Evolutionary conservation across 306 rosid genomes (phyloP).

Genomic region (Glycine latifolia): DNA sequence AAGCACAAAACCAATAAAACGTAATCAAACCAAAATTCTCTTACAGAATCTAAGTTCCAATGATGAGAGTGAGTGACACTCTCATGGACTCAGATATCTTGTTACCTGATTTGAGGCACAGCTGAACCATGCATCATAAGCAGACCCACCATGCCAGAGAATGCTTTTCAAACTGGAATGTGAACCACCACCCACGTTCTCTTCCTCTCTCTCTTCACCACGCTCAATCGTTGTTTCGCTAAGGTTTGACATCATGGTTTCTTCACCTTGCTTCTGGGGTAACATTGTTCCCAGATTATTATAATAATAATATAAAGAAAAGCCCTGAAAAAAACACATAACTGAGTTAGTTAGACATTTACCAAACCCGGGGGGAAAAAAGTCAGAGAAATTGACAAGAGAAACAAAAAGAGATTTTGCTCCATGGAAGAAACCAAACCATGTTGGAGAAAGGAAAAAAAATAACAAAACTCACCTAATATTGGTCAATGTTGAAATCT

Average conservation of each 20-base stretch:
- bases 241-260: constrained; percentile 63
- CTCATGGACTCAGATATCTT: background rate
- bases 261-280: constrained; percentile 75
- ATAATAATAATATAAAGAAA: background rate
- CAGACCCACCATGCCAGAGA: constrained; percentile 98
- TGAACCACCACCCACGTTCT: constrained; percentile 46
- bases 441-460: background rate
- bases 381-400: constrained; percentile 9
- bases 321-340: constrained; percentile 43
- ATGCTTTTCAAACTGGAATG: constrained; percentile 58
- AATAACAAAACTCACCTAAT: constrained; percentile 32
- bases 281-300: constrained; percentile 57
- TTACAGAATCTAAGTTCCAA: constrained; percentile 22
- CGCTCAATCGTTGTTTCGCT: constrained; percentile 56
- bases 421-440: constrained; percentile 17
- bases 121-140: constrained; percentile 95
- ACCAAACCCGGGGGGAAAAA: constrained; percentile 35
- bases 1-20: constrained; percentile 6
- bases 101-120: constrained; percentile 96
- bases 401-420: constrained; percentile 17
- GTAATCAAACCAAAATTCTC: constrained; percentile 5
- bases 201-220: constrained; percentile 66
- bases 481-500: constrained; percentile 41
- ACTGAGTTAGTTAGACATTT: constrained; percentile 38
- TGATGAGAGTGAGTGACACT: constrained; percentile 14